Evolutionary conservation across 2,329 filamentous ascomycete species (phyloP).

Genomic region (Aotearoamyces nothofagi): DNA sequence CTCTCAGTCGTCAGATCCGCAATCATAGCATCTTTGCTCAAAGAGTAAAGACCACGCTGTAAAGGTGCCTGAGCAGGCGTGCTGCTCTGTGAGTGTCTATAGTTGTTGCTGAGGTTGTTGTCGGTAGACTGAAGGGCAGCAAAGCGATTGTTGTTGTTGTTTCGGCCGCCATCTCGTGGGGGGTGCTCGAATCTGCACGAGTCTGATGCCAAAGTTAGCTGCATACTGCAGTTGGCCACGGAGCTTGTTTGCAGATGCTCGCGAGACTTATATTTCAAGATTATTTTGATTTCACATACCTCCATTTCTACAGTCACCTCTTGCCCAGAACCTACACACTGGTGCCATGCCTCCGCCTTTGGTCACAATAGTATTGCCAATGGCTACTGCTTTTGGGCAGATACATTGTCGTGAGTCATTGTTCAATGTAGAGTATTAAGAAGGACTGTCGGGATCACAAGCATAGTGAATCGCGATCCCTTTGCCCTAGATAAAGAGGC

Average conservation of each 20-base stretch:
- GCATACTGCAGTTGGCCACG: too few species aligned
- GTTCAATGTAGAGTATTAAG: too few species aligned
- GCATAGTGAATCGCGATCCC: too few species aligned
- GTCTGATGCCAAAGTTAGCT: conserved; percentile 30
- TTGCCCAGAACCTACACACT: not conserved
- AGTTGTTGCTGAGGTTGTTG: conserved; percentile 8
- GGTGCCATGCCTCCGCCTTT: too few species aligned
- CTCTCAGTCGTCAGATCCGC: conserved; percentile 54
- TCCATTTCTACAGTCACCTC: conserved; percentile 7
- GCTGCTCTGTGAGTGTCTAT: conserved; percentile 3
- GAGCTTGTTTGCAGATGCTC: too few species aligned
- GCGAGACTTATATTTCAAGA: too few species aligned
- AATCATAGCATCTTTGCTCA: conserved; percentile 35
- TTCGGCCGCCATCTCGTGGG: conserved; percentile 14
- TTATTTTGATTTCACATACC: conserved; percentile 8
- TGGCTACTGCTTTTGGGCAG: too few species aligned
- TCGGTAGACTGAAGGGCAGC: conserved; percentile 13
- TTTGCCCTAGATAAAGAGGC: too few species aligned
- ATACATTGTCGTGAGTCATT: too few species aligned
- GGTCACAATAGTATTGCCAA: too few species aligned
- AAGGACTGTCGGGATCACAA: too few species aligned
- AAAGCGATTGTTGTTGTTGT: conserved; percentile 18
- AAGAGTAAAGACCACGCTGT: conserved; percentile 10
- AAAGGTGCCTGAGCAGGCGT: conserved; percentile 2
- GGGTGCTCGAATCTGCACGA: conserved; percentile 46